phyloP scores from a whole-genome alignment of 495 filamentous ascomycete species.

The Aspergillus carlsbadensis region DNA sequence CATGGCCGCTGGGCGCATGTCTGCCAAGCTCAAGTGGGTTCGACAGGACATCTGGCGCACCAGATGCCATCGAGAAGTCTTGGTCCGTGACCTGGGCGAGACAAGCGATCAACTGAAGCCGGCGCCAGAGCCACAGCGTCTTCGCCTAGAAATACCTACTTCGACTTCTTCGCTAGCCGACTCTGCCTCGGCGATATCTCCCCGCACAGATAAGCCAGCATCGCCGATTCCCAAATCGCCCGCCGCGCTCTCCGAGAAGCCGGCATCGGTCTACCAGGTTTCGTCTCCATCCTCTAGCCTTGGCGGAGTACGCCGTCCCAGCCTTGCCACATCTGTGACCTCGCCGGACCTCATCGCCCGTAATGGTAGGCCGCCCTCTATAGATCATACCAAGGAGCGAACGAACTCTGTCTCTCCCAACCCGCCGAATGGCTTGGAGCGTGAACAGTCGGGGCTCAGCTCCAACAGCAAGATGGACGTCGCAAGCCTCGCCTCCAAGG shows the following conservation, averaged over 20 bases:
- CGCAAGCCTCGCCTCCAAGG: slow-evolving; percentile 35
- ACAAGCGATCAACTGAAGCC: slow-evolving; percentile 43
- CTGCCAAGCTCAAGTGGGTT: slow-evolving; percentile 89
- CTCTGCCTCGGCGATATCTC: not conserved
- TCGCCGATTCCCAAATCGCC: slow-evolving; percentile 3
- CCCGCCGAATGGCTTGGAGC: slow-evolving; percentile 28
- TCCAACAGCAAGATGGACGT: slow-evolving; percentile 38
- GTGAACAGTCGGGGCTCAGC: slow-evolving; percentile 42
- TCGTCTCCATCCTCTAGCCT: slow-evolving; percentile 21
- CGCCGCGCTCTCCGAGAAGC: not conserved
- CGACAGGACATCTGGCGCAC: slow-evolving; percentile 91
- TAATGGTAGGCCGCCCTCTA: slow-evolving; percentile 31
- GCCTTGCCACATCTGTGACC: slow-evolving; percentile 34
- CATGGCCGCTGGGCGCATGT: slow-evolving; percentile 77
- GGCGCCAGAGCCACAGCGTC: slow-evolving; percentile 18
- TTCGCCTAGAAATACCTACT: slow-evolving; percentile 22
- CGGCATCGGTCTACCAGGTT: slow-evolving; percentile 13
- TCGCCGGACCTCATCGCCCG: slow-evolving; percentile 28
- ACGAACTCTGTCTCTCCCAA: slow-evolving; percentile 29
- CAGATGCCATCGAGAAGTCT: slow-evolving; percentile 86
- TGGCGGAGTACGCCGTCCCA: slow-evolving; percentile 35
- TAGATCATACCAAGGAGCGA: slow-evolving; percentile 27
- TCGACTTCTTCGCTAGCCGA: slow-evolving; percentile 1
- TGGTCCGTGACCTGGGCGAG: slow-evolving; percentile 80
- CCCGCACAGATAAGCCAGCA: slow-evolving; percentile 7